Evolutionary conservation across 2,329 filamentous ascomycete genomes (phyloP).

Genomic region (Cladophialophora immunda): DNA sequence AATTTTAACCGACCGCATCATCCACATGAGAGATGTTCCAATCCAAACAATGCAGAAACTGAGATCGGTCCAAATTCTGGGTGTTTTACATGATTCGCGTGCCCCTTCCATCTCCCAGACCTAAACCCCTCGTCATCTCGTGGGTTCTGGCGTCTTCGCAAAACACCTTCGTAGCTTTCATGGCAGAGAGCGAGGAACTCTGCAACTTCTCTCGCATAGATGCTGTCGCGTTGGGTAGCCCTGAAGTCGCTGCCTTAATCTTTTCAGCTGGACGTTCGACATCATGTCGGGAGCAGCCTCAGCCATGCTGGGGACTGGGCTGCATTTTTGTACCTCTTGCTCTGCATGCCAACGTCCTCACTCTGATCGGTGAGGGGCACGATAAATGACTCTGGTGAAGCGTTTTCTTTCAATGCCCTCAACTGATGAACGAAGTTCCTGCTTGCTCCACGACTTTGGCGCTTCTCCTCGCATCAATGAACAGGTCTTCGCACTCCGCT

Average conservation of each 20-base stretch:
- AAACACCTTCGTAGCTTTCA: background rate
- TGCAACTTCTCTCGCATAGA: background rate
- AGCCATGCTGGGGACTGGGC: background rate
- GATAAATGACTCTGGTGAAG: background rate
- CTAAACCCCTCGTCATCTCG: background rate
- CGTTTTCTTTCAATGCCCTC: constrained; percentile 41
- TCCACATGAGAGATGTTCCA: background rate
- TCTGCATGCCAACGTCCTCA: background rate
- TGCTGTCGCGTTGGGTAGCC: background rate
- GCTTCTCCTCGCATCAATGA: constrained; percentile 82
- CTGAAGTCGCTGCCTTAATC: background rate
- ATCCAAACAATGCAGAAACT: background rate
- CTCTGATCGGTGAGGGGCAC: background rate
- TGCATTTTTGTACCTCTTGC: background rate
- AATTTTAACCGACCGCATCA: background rate
- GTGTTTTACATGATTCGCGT: background rate
- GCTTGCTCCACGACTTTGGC: constrained; percentile 74
- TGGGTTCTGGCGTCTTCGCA: background rate
- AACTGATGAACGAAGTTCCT: constrained; percentile 71
- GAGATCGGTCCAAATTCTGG: background rate
- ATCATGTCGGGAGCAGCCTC: background rate
- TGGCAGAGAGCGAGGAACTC: background rate
- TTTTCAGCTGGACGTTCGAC: background rate
- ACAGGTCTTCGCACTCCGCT: constrained; percentile 81
- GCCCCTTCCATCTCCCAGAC: background rate